Evolutionary conservation across 2,329 filamentous ascomycete genomes (phyloP), one percentile per base, ranked within the genome.

Genomic region (Colletotrichum ledebouriae): DNA sequence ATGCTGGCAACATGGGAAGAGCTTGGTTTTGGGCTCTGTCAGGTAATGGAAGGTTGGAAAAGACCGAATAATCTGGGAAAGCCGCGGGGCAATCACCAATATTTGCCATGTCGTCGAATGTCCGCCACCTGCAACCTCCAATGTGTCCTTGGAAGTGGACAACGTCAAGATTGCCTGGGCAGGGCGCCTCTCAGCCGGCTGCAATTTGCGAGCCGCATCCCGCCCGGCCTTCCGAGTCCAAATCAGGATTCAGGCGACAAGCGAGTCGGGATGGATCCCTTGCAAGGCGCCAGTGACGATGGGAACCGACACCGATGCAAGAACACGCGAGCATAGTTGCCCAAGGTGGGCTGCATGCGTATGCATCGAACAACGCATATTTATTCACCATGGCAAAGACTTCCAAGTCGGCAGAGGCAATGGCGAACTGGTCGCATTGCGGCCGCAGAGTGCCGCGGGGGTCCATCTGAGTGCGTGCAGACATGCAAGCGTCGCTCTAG

Each of bases 171-270:
- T 46, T 64, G 61, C 33, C 49, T 29, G 34, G 44, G 34, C 55
- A 69, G 55, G 61, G 61, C 66, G 55, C 42, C 47, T 34, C 33
- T 34, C 33, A 39, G 46, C 59, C 39, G 60, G 46, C 39, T 29
- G 41, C 55, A 65, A 50, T 46, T 59, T 50, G 37, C 61, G 47
- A 68, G 49, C 66, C 66, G 61, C 53, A 55, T 69, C 61, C 66
- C 61, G 66, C 61, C 66, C 66, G 61, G 44, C 20, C 47, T 39
- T 50, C 66, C 61, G 61, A 63, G 34, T 55, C 37, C 63, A 63
- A 63, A 63, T 56, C 59, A 67, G 52, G 59, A 58, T 59, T 46
- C 6, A 29, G 20, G 20, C 13, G 33, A 34, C 11, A 33, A 59
- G 34, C 61, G 56, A 64, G 37, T 25, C 34, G 59, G 25, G 22